Evolutionary conservation across 169 alveolate genomes (phyloP), one percentile per base, ranked within the genome.

Genomic region (Cryptosporidium parvum): DNA sequence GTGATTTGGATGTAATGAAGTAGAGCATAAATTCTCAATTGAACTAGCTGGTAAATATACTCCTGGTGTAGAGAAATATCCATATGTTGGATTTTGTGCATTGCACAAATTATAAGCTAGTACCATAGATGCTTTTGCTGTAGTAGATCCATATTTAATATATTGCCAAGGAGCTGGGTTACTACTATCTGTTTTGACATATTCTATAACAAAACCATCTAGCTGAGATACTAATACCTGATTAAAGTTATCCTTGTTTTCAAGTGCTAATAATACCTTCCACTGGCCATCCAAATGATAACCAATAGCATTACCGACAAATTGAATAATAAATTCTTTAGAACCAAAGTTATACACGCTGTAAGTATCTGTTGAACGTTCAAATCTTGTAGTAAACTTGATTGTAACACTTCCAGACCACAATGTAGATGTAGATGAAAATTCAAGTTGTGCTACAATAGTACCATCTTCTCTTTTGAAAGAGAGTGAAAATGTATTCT

Each of bases 391-490:
- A 33, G 23, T 1, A 37, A 73, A 53, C 4, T 73, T 33, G 3
- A 73, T 6, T 9, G 62, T 37, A n/a, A 73, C 23, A 10, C 14
- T 35, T 16, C 68, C 59, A 16, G 21, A 56, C 86, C 86, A 73
- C 35, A 73, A 14, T 4, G 86, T 73, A 16, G 52, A n/a, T 42
- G 56, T 7, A 2, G 56, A 31, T 7, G 72, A n/a, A 58, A 73
- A 53, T 26, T 53, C 71, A 39, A 73, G 56, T 56, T 73, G 71
- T 6, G 86, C 86, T 4, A 56, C 70, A 53, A 73, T 21, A 10
- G 71, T 10, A 44, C 75, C 89, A 61, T 59, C 80, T 59, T 59
- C 73, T 26, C 44, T 80, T 21, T 65, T 80, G 48, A 80, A 80
- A 45, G 1, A 62, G 4, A 80, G 3, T 29, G 67, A n/a, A 44